Percentiles rank a stretch among this genome's conserved stretches.
phyloP scores from a whole-genome alignment of 2,329 filamentous ascomycete species.

The Diaporthe sp. region DNA sequence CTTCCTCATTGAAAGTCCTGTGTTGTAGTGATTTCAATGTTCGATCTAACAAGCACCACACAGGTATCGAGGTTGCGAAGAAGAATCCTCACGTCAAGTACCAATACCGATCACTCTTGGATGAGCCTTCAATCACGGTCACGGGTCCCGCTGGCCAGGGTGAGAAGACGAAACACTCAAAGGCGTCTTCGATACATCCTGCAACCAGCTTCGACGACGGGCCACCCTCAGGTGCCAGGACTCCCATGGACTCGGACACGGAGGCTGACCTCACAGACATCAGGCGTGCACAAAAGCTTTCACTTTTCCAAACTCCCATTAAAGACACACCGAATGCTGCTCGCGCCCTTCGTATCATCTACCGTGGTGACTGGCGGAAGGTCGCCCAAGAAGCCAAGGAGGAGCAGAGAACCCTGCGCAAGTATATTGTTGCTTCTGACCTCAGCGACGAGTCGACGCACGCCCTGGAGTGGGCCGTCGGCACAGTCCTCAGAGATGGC shows the following conservation, averaged over 20 bases:
- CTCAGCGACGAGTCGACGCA: constrained; percentile 94
- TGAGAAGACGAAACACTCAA: constrained; percentile 65
- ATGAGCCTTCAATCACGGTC: constrained; percentile 75
- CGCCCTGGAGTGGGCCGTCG: constrained; percentile 97
- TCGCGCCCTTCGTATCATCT: constrained; percentile 88
- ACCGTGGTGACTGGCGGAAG: constrained; percentile 85
- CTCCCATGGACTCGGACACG: constrained; percentile 83
- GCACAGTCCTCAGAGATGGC: constrained; percentile 92
- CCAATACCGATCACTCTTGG: constrained; percentile 73
- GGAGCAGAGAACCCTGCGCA: constrained; percentile 82
- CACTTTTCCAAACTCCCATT: constrained; percentile 84
- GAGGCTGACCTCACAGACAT: constrained; percentile 89
- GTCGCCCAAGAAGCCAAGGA: constrained; percentile 84
- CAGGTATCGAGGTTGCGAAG: constrained; percentile 67
- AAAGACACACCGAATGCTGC: constrained; percentile 81
- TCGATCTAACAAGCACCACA: not conserved
- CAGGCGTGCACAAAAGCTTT: constrained; percentile 86
- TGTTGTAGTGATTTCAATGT: no score
- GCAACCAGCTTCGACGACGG: constrained; percentile 85
- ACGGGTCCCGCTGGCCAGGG: constrained; percentile 68
- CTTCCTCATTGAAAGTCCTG: not conserved
- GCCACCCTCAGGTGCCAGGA: constrained; percentile 64
- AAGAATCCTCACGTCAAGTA: constrained; percentile 58
- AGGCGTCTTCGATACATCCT: constrained; percentile 77
- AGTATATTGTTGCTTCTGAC: constrained; percentile 96